phyloP scores from a whole-genome alignment of 495 filamentous ascomycete species.

The Echria macrotheca region DNA sequence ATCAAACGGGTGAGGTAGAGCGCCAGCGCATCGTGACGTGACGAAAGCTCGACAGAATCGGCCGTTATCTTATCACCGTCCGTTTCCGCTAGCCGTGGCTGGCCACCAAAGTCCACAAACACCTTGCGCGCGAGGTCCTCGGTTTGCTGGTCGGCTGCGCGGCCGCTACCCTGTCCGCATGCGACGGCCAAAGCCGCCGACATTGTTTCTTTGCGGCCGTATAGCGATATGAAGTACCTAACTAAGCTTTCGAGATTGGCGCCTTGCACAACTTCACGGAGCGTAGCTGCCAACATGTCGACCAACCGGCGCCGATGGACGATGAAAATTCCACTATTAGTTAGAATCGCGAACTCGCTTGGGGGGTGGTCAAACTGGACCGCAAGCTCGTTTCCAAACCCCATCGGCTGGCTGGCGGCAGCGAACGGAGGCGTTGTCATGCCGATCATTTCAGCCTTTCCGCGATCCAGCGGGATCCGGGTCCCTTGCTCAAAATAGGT shows the following conservation, averaged over 20 bases:
- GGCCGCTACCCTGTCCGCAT: constrained; percentile 82
- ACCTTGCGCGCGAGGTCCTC: constrained; percentile 76
- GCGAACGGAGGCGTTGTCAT: constrained; percentile 64
- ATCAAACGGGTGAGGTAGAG: constrained; percentile 82
- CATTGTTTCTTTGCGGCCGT: constrained; percentile 79
- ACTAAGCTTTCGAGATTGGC: constrained; percentile 76
- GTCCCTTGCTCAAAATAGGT: constrained; percentile 65
- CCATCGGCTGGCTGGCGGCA: constrained; percentile 61
- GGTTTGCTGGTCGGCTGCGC: constrained; percentile 74
- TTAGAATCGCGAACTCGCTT: constrained; percentile 83
- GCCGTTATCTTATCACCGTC: constrained; percentile 56
- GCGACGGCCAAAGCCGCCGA: constrained; percentile 93
- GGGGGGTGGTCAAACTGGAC: constrained; percentile 82
- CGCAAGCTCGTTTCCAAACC: constrained; percentile 92
- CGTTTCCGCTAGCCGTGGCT: constrained; percentile 70
- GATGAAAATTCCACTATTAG: constrained; percentile 80
- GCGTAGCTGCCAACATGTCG: constrained; percentile 82
- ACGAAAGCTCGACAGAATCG: constrained; percentile 79
- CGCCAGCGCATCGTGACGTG: constrained; percentile 79
- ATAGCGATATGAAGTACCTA: constrained; percentile 71
- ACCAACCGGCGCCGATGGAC: constrained; percentile 78
- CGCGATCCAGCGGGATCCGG: constrained; percentile 58
- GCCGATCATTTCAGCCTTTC: constrained; percentile 65
- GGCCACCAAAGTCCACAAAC: constrained; percentile 86
- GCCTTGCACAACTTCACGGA: constrained; percentile 63